Conservation (phyloP, 2,329 filamentous ascomycete genomes). For the Pyrenochaeta sp. region DNA sequence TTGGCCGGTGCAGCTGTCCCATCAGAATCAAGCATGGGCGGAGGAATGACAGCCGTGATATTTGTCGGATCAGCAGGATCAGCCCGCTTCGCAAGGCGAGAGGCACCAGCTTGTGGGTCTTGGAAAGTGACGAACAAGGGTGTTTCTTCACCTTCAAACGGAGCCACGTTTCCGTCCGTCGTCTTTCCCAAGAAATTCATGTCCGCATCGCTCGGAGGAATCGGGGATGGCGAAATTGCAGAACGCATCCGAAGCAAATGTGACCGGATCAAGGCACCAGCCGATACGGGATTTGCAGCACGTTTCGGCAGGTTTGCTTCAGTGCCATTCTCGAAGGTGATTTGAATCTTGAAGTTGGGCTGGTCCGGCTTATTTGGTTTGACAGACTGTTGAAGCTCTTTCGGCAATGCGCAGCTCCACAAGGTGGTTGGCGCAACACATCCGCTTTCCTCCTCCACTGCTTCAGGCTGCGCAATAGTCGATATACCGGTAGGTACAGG, state of each 20-base stretch:
- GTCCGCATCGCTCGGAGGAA: constrained; percentile 71
- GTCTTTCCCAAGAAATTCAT: constrained; percentile 85
- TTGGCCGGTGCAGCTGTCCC: constrained; percentile 76
- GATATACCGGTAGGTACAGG: constrained; percentile 85
- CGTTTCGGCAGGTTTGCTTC: constrained; percentile 51
- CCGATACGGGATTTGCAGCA: constrained; percentile 67
- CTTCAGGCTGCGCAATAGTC: constrained; percentile 78
- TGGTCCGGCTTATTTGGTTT: constrained; percentile 71
- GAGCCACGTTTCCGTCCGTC: constrained; percentile 74
- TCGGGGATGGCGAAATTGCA: constrained; percentile 59
- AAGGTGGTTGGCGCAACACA: constrained; percentile 77
- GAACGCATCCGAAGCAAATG: constrained; percentile 36
- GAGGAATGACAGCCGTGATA: constrained; percentile 66
- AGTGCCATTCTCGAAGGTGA: constrained; percentile 67
- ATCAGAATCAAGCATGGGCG: constrained; percentile 69
- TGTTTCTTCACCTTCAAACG: constrained; percentile 84
- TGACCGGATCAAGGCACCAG: constrained; percentile 45
- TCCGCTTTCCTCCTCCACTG: constrained; percentile 67
- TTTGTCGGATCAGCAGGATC: constrained; percentile 44
- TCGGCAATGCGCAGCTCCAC: constrained; percentile 88
- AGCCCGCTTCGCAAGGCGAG: constrained; percentile 49
- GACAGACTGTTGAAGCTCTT: constrained; percentile 73
- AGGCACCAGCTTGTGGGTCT: constrained; percentile 38
- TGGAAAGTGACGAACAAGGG: constrained; percentile 87
- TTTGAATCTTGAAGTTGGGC: constrained; percentile 82